Base-by-base conservation (phyloP, 805 yeast species). In the Cyberlindnera samutprakarnensis region DNA sequence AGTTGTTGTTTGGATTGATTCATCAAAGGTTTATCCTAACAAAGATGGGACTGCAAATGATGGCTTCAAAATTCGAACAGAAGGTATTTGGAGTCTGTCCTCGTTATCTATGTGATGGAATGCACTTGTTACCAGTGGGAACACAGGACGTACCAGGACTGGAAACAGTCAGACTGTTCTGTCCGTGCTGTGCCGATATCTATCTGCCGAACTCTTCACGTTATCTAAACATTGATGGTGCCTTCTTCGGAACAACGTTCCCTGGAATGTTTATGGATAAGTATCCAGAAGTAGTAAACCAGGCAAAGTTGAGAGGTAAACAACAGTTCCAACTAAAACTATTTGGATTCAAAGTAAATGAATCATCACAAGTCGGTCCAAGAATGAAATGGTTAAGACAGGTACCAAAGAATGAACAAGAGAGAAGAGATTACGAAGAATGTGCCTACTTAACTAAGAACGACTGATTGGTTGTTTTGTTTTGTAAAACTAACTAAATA, bases 241-340 rank as follows among this genome's bases (percentile, higher is more conserved):
- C 97, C 1, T 92, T 81, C 50, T 92, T 94, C 63, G 97, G 98
- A 5, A 86, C 97, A 0, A 78, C 94, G 22, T 92, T 92, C 61
- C 92, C 96, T 1, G 96, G 96, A 2, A 70, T 92, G 44, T 82
- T 92, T 48, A 74, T 92, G 39, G 83, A 87, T 53, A 81, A 84
- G 71, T 87, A 80, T 61, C 86, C 92, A n/a, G 96, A 86, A 42
- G 73, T 87, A 31, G 94, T 82, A 51, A 73, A 74, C 46, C 86
- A 82, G 49, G 78, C 85, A 44, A 66, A 69, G 35, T 65, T 72
- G 49, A 73, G 37, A n/a, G 38, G 37, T 2, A 43, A 39, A 5
- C 45, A 65, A 42, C 71, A 65, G 37, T 79, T 70, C 53, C 81
- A 83, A 30, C 69, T 87, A 49, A 83, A 78, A 53, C 68, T 88